These are phyloP conservation scores for Musa itinerans DNA, from an alignment of 176 grass and related monocot genomes.

Conservation along the genomic window DNA sequence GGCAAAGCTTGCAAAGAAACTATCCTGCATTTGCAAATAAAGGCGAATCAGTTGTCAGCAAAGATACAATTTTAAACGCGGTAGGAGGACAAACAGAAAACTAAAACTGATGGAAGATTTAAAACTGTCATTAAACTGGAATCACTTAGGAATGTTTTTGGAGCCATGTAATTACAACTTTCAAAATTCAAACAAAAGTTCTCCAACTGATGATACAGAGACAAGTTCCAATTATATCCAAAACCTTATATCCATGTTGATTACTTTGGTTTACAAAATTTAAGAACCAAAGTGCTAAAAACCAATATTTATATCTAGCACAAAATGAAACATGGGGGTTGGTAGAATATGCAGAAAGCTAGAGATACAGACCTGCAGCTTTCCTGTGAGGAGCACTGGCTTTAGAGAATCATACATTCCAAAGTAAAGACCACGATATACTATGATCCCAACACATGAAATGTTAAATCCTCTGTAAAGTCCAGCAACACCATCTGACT, in stretches of 20 bases:
- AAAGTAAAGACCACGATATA: too few species aligned
- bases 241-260: too few species aligned
- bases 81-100: too few species aligned
- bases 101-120: too few species aligned
- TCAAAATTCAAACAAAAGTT: too few species aligned
- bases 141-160: too few species aligned
- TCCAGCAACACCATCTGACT: conserved; percentile 71
- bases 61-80: too few species aligned
- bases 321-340: not conserved
- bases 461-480: conserved; percentile 92
- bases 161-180: too few species aligned
- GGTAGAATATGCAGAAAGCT: not conserved
- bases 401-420: conserved; percentile 84
- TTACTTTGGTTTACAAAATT: too few species aligned
- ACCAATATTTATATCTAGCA: not conserved
- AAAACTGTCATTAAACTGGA: too few species aligned
- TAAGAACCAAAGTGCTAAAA: not conserved
- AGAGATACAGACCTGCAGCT: conserved; percentile 43
- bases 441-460: conserved; percentile 31
- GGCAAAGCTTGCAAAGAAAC: conserved; percentile 75
- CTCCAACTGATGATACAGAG: too few species aligned
- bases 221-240: too few species aligned
- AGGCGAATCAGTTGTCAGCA: not conserved
- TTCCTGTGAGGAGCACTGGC: conserved; percentile 65
- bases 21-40: conserved; percentile 44